Evolutionary conservation across 2,329 filamentous ascomycete species (phyloP).

Genomic region (Aspergillus sojae): DNA sequence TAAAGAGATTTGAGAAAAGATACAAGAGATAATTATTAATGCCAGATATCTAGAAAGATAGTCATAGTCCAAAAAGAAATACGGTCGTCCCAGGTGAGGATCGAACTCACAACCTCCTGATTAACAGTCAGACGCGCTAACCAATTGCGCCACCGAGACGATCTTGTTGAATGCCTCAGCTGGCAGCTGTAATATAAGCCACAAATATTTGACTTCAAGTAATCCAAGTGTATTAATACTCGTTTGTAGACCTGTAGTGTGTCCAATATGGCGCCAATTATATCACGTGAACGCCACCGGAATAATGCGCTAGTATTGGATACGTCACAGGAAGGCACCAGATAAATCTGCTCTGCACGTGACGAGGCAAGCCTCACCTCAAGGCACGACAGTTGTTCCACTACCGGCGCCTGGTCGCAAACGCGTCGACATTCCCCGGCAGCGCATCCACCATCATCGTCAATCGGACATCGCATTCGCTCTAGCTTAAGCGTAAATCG

Average conservation of each 20-base stretch:
- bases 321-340: background rate
- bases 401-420: background rate
- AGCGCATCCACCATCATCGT: background rate
- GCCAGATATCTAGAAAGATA: too few species aligned
- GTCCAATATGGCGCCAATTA: too few species aligned
- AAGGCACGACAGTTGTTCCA: background rate
- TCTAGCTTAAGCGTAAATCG: background rate
- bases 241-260: too few species aligned
- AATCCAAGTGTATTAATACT: too few species aligned
- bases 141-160: background rate
- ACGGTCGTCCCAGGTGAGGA: background rate
- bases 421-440: background rate
- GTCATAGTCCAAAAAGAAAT: background rate
- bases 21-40: too few species aligned
- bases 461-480: background rate
- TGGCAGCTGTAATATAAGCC: too few species aligned
- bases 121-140: background rate
- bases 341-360: background rate
- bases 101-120: background rate
- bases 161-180: background rate
- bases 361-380: conserved; percentile 1
- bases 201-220: too few species aligned
- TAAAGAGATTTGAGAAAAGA: background rate
- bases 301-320: background rate
- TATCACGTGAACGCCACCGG: background rate